Evolutionary conservation across 202 grass and related monocot species (phyloP).

Genomic region (Setaria viridis): DNA sequence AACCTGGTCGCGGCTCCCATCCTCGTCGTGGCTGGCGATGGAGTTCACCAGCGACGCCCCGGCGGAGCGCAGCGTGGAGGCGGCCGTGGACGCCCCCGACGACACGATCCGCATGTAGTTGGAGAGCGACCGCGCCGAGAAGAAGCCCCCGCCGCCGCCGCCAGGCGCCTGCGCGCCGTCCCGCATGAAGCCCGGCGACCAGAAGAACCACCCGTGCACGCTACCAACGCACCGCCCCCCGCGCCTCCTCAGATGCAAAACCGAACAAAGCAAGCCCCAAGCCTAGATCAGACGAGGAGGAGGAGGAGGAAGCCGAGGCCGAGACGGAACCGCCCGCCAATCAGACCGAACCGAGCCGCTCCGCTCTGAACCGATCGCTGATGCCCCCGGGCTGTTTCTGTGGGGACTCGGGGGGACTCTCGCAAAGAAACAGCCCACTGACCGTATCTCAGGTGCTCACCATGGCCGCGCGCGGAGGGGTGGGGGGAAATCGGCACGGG

Average conservation of each 20-base stretch:
- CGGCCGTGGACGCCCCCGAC: constrained; percentile 85
- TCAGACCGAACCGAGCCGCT: background rate
- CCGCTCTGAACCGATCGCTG: background rate
- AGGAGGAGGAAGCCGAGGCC: background rate
- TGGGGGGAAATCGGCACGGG: constrained; percentile 27
- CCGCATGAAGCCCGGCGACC: constrained; percentile 55
- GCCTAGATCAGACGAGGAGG: background rate
- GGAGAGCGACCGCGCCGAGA: constrained; percentile 75
- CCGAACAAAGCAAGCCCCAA: background rate
- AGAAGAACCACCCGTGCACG: constrained; percentile 28
- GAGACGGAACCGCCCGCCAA: constrained; percentile 17
- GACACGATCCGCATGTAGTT: constrained; percentile 89
- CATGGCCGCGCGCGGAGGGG: constrained; percentile 40
- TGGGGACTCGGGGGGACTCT: constrained; percentile 59
- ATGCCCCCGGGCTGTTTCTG: constrained; percentile 64
- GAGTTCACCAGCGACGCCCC: constrained; percentile 75
- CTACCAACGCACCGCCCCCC: background rate
- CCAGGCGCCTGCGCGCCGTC: constrained; percentile 68
- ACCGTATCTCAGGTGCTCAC: constrained; percentile 64
- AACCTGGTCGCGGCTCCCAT: constrained; percentile 74
- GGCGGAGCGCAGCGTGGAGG: constrained; percentile 71
- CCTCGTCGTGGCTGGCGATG: constrained; percentile 69
- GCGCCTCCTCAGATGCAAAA: constrained; percentile 29
- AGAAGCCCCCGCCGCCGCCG: constrained; percentile 58
- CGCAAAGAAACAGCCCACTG: constrained; percentile 68